Conservation (phyloP, 345 rosid species). For the Punica granatum region DNA sequence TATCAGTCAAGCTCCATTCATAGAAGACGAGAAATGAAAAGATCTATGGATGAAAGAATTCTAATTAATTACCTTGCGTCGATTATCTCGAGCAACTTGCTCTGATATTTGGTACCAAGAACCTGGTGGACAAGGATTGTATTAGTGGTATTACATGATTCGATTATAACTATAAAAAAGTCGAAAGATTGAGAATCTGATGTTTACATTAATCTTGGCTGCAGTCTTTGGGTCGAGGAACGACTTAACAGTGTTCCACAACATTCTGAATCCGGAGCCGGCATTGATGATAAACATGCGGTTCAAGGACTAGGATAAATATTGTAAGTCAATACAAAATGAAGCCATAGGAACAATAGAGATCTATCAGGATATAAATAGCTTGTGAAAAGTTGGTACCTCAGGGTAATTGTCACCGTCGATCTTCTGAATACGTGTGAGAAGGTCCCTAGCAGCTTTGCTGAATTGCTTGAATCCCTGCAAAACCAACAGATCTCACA, state of each 20-base stretch:
- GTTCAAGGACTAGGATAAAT: slow-evolving; percentile 12
- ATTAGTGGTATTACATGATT: slow-evolving; percentile 9
- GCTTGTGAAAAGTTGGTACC: slow-evolving; percentile 25
- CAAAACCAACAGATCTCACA: slow-evolving; percentile 1
- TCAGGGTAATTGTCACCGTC: slow-evolving; percentile 97
- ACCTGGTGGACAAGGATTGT: slow-evolving; percentile 39
- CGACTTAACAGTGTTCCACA: slow-evolving; percentile 92
- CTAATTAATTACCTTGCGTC: slow-evolving; percentile 64
- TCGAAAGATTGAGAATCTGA: slow-evolving; percentile 5
- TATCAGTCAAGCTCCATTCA: neutral
- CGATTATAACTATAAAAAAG: slow-evolving; percentile 6
- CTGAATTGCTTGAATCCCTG: slow-evolving; percentile 90
- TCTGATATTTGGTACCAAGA: slow-evolving; percentile 87
- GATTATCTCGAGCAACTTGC: slow-evolving; percentile 89
- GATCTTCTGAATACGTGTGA: slow-evolving; percentile 69
- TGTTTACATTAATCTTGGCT: slow-evolving; percentile 82
- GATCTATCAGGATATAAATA: neutral
- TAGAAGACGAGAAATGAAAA: neutral
- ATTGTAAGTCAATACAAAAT: neutral
- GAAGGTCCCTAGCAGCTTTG: slow-evolving; percentile 88
- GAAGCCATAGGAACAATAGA: neutral
- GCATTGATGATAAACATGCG: slow-evolving; percentile 99
- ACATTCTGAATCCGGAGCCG: slow-evolving; percentile 95
- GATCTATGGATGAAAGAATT: neutral
- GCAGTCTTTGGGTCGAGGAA: slow-evolving; percentile 98